Base-by-base conservation (phyloP, 2,329 filamentous ascomycete genomes). In the Xylaria sp. region DNA sequence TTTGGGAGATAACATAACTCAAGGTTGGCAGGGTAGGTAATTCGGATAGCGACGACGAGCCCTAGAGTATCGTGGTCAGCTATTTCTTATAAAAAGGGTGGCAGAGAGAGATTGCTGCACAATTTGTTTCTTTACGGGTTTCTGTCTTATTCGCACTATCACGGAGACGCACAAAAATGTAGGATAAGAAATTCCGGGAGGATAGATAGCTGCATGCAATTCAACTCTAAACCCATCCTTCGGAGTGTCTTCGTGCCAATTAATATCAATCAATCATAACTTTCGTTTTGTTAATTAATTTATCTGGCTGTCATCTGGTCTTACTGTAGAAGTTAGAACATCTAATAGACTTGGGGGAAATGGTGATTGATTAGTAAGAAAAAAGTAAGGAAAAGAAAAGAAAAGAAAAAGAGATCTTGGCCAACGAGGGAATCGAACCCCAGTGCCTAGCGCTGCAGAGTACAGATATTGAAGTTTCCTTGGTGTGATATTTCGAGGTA, bases 161-260 rank as follows among this genome's bases (percentile, higher is more conserved):
- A 51, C 55, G 23, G 16, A 18, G 47, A 57, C 23, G 48, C 29
- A 48, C 18, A n/a, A 50, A 42, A 12, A 10, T 35, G 13, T 29
- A 50, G 16, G 32, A 35, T 50, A 3, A 13, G 23, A 32, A 35
- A 25, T 8, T 42, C 27, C 12, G 35, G 9, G 12, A 12, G 53
- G 40, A 23, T 40, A 23, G 23, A 40, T 59, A 60, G 25, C 35
- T 53, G n/a, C 48, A 51, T 47, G 35, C 50, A 60, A 37, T 47
- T 48, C 16, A 21, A 60, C 8, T 48, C 44, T 48, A 48, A 23
- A 48, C 44, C 44, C 44, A 48, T 4, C 2, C n/a, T 48, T 25
- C 9, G 21, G 10, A 4, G 44, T 48, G 23, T 13, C 12, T 23
- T 25, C 9, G 1, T 40, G 37, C 16, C 37, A 40, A 40, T 40